Percentiles rank a stretch among this genome's conserved stretches.
Evolutionary conservation across 352 stramenopile genomes (phyloP).

Genomic region (Labyrinthula sp.): DNA sequence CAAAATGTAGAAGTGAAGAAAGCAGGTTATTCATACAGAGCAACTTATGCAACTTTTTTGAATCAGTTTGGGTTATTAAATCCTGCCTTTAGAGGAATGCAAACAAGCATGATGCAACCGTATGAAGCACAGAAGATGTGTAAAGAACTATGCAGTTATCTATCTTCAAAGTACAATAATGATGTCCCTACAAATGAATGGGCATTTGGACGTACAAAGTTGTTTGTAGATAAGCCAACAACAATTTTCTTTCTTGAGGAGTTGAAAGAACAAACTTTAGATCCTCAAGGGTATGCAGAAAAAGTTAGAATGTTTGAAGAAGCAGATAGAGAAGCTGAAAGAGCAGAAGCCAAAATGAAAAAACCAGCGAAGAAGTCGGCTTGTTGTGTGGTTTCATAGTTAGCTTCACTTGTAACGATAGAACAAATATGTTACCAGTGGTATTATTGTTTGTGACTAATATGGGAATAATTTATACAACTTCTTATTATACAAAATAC

Average conservation of each 20-base stretch:
- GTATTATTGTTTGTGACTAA: no score
- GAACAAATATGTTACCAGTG: no score
- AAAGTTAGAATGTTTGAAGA: conserved; percentile 20
- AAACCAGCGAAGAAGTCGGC: no score
- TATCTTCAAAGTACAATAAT: conserved; percentile 8
- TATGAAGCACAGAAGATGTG: conserved; percentile 2
- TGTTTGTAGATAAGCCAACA: conserved; percentile 19
- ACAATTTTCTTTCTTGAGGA: conserved; percentile 26
- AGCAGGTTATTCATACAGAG: conserved; percentile 85
- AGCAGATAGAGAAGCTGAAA: conserved; percentile 8
- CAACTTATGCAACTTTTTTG: conserved; percentile 52
- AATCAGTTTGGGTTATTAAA: conserved; percentile 13
- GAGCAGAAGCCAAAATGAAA: conserved; percentile 19
- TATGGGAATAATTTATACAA: no score
- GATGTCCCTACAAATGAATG: conserved; percentile 18
- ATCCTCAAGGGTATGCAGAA: conserved; percentile 16
- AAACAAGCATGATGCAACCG: no score
- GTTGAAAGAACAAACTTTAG: conserved; percentile 15
- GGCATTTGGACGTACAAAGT: conserved; percentile 12
- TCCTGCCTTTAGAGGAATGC: no score
- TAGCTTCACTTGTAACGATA: no score
- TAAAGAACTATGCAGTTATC: not conserved
- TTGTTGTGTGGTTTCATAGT: no score
- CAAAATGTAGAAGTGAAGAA: conserved; percentile 90
- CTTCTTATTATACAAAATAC: no score